Conservation (phyloP, 169 alveolate genomes). For the Plasmodium vivax region DNA sequence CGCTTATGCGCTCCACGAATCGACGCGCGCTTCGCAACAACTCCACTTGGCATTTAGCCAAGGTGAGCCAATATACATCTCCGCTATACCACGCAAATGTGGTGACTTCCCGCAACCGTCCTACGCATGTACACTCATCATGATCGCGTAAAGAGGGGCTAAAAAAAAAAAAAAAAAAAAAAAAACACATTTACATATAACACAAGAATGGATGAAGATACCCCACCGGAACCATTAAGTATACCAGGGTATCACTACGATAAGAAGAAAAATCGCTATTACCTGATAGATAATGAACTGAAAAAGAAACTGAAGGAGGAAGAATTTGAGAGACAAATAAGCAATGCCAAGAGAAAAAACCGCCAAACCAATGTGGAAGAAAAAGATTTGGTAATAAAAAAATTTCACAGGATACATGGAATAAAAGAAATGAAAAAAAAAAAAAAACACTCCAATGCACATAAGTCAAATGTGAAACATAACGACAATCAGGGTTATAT, state of each 20-base stretch:
- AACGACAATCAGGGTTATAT: constrained; percentile 11
- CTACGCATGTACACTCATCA: not conserved
- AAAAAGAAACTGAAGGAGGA: constrained; percentile 61
- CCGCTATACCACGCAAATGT: not conserved
- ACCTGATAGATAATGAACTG: constrained; percentile 61
- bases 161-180: constrained; percentile 10
- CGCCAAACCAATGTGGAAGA: constrained; percentile 39
- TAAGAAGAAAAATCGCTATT: constrained; percentile 68
- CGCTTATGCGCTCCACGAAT: not conserved
- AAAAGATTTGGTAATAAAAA: constrained; percentile 22
- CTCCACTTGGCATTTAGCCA: not conserved
- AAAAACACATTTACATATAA: not conserved
- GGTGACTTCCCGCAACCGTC: not conserved
- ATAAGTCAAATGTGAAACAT: constrained; percentile 34
- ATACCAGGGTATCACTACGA: constrained; percentile 67
- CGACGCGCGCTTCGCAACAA: not conserved
- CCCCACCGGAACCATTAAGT: constrained; percentile 1
- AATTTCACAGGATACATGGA: constrained; percentile 72
- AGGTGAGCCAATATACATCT: not conserved
- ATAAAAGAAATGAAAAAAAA: constrained; percentile 75
- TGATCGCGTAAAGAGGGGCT: not conserved
- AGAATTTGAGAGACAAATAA: constrained; percentile 49
- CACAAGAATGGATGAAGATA: constrained; percentile 16
- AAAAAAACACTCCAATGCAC: constrained; percentile 28
- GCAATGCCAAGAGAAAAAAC: constrained; percentile 75